phyloP scores from a whole-genome alignment of 768 basidiomycete genomes.

The Lactifluus subvellereus region DNA sequence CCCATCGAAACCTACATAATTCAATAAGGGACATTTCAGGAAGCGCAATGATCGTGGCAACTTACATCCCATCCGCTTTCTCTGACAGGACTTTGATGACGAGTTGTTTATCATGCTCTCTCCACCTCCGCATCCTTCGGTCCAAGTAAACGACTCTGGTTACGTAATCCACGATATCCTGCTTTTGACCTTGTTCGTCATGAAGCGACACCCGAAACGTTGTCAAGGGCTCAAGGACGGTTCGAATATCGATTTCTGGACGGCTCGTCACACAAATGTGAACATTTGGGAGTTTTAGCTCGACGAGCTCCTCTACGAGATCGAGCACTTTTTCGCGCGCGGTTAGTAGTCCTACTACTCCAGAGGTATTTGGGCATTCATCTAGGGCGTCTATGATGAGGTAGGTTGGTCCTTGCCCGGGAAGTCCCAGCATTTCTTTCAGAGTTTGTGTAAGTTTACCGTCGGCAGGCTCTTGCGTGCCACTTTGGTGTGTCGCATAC shows the following conservation, averaged over 20 bases:
- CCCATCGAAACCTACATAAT: conserved; percentile 1
- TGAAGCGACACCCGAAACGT: not conserved
- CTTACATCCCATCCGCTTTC: conserved; percentile 10
- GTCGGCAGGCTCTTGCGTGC: not conserved
- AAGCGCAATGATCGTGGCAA: no score
- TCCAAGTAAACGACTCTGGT: not conserved
- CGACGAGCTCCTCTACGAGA: not conserved
- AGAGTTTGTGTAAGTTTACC: not conserved
- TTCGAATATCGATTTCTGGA: conserved; percentile 2
- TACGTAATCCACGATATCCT: not conserved
- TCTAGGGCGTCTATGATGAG: conserved; percentile 6
- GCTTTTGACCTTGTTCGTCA: not conserved
- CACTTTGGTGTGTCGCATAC: not conserved
- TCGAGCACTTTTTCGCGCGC: not conserved
- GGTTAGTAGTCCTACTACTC: not conserved
- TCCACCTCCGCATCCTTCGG: conserved; percentile 2
- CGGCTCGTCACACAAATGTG: conserved; percentile 1
- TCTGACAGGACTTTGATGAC: not conserved
- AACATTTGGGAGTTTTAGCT: not conserved
- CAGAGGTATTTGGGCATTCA: not conserved
- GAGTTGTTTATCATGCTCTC: not conserved
- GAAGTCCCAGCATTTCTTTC: not conserved
- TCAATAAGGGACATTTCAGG: not conserved
- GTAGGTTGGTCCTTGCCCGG: not conserved
- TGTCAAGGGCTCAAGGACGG: not conserved